Evolutionary conservation across 2,329 filamentous ascomycete species (phyloP), one percentile per base, ranked within the genome.

Genomic region (Sclerotinia subarctica): DNA sequence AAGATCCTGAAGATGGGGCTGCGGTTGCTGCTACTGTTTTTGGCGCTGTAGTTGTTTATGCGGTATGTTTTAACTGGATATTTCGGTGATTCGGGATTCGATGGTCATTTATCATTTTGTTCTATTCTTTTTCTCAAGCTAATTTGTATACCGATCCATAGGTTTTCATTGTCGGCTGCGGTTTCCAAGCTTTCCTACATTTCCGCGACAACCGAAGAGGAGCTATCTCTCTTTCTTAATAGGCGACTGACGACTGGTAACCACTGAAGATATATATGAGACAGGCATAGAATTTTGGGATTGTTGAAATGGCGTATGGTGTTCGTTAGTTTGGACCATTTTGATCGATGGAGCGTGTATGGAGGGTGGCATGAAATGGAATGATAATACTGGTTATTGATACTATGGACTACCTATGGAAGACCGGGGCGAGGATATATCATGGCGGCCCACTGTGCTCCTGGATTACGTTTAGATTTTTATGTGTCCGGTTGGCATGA

Each of bases 141-240:
- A 35, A 49, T 60, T 17, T 56, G 24, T 47, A 29, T 57, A 5
- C n/a, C 35, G 13, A 29, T 11, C 29, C 2, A 26, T 72, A 96
- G 94, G 88, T 85, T 24, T 98, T 98, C 84, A 86, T 97, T 68
- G 84, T 96, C 63, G 97, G 96, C 82, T 98, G 94, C 80, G 91
- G 90, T 68, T 87, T 94, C 73, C 94, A 98, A 79, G 94, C 93
- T 71, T 87, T 91, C 77, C 85, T 97, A 70, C 93, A 98, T 80
- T 81, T 92, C 75, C 89, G 93, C 79, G 90, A 94, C 79, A 93
- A 88, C 80, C 86, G 91, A 79, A 85, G 91, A 78, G 94, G 94
- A 72, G 90, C 92, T 70, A 97, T 97, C 81, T 88, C 90, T 69
- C 83, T 97, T 78, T 85, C 75, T 49, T 77, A 74, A 26, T 46